A percentile compares a stretch with the other conserved stretches of the same genome.
Conservation (phyloP, 768 basidiomycete genomes). For the Dioszegia hungarica region DNA sequence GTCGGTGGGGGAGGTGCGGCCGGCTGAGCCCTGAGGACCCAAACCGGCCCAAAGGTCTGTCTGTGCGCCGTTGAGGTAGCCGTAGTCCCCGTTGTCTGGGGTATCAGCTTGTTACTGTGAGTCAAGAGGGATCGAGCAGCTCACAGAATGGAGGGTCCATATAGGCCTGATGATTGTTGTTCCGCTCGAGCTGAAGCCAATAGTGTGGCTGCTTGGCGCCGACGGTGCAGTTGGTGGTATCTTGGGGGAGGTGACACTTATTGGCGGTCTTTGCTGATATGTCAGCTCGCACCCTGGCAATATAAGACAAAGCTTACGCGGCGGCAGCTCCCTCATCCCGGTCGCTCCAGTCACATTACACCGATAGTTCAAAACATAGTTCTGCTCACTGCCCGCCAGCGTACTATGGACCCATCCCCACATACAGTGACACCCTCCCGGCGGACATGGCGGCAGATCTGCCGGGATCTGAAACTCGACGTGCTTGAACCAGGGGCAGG, state of each 20-base stretch:
- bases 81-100: constrained; percentile 44
- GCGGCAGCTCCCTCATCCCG: constrained; percentile 27
- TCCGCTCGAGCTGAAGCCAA: constrained; percentile 42
- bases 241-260: constrained; percentile 40
- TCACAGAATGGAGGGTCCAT: constrained; percentile 46
- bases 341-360: constrained; percentile 45
- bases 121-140: not conserved
- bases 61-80: constrained; percentile 48
- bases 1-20: not conserved
- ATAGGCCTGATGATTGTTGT: constrained; percentile 38
- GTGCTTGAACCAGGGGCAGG: constrained; percentile 43
- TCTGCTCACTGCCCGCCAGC: constrained; percentile 38
- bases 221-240: constrained; percentile 44
- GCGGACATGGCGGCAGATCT: constrained; percentile 45
- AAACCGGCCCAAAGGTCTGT: constrained; percentile 37
- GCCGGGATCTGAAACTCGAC: constrained; percentile 45
- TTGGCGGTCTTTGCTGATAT: constrained; percentile 37
- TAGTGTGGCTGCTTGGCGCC: constrained; percentile 46
- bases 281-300: not conserved
- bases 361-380: constrained; percentile 34
- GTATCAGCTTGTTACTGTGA: not conserved
- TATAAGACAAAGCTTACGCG: constrained; percentile 20
- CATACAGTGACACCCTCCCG: constrained; percentile 43
- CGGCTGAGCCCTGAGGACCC: too few relatives aligned
- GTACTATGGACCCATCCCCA: constrained; percentile 46